Evolutionary conservation across 2,329 filamentous ascomycete genomes (phyloP).

Genomic region (Furcasterigmium furcatum): DNA sequence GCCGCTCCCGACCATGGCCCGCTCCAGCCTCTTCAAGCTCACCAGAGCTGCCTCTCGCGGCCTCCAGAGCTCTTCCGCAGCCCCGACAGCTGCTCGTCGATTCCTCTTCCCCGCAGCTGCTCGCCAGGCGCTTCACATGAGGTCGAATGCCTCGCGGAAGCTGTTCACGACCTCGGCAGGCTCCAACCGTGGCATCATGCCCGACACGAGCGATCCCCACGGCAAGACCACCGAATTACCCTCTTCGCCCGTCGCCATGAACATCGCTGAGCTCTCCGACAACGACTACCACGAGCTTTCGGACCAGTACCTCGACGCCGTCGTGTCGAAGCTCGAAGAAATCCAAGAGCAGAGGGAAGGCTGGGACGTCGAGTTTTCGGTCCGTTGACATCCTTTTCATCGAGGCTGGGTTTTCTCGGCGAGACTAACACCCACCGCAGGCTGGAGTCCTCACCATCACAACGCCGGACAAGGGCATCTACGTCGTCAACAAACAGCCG

Average conservation of each 20-base stretch:
- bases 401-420: too few relatives aligned
- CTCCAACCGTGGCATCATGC: constrained; percentile 50
- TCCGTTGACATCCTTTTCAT: too few relatives aligned
- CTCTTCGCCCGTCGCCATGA: constrained; percentile 33
- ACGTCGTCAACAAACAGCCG: constrained; percentile 97
- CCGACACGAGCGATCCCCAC: constrained; percentile 53
- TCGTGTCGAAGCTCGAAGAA: constrained; percentile 63
- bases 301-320: constrained; percentile 66
- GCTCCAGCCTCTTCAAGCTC: constrained; percentile 28
- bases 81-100: constrained; percentile 13
- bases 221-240: constrained; percentile 36
- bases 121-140: constrained; percentile 13
- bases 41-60: constrained; percentile 31
- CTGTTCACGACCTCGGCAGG: constrained; percentile 24
- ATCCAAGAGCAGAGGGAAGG: constrained; percentile 70
- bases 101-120: constrained; percentile 5
- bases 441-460: constrained; percentile 80
- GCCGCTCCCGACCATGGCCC: constrained; percentile 20
- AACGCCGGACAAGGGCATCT: constrained; percentile 70
- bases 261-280: constrained; percentile 62
- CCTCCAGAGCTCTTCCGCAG: constrained; percentile 19
- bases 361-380: constrained; percentile 85
- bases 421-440: constrained; percentile 41
- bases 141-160: constrained; percentile 13
- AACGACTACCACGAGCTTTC: constrained; percentile 74